Percentiles rank a stretch among this genome's conserved stretches.
Conservation (phyloP, 2,329 filamentous ascomycete species). For the Tympanopsis confertula region DNA sequence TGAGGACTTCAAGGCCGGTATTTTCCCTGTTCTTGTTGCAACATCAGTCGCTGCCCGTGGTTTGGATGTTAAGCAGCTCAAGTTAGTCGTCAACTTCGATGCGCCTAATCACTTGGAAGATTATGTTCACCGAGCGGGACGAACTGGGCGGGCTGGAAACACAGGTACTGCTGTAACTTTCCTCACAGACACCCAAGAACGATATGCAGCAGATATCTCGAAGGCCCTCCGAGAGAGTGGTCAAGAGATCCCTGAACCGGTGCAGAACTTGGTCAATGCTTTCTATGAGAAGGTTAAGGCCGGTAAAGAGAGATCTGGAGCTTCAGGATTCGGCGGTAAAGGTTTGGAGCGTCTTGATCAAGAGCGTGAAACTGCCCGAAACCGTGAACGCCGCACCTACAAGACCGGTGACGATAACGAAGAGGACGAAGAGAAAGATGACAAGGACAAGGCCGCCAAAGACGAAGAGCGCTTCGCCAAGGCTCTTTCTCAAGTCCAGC, state of each 20-base stretch:
- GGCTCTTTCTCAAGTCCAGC: conserved; percentile 52
- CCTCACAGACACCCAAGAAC: conserved; percentile 81
- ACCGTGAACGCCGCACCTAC: conserved; percentile 77
- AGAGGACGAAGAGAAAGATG: conserved; percentile 62
- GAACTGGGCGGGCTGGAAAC: conserved; percentile 88
- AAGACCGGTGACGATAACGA: conserved; percentile 79
- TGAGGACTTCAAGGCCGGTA: conserved; percentile 82
- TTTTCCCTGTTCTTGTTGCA: conserved; percentile 80
- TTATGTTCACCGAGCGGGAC: conserved; percentile 87
- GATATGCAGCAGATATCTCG: conserved; percentile 75
- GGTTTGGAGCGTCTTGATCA: conserved; percentile 85
- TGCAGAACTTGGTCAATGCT: conserved; percentile 53
- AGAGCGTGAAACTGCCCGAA: conserved; percentile 75
- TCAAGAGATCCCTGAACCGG: conserved; percentile 64
- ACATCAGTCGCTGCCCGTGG: conserved; percentile 93
- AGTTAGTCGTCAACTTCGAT: conserved; percentile 91
- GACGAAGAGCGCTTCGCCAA: conserved; percentile 30
- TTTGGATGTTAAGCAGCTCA: conserved; percentile 89
- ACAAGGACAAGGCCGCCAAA: conserved; percentile 49
- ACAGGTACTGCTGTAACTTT: conserved; percentile 92
- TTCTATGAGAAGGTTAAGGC: conserved; percentile 86
- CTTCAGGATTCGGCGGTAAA: conserved; percentile 83
- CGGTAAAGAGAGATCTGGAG: conserved; percentile 75
- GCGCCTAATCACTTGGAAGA: conserved; percentile 90
- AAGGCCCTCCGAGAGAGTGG: conserved; percentile 90